Base-by-base conservation (phyloP, 768 basidiomycete genomes). In the Xerocomus spinulosus region DNA sequence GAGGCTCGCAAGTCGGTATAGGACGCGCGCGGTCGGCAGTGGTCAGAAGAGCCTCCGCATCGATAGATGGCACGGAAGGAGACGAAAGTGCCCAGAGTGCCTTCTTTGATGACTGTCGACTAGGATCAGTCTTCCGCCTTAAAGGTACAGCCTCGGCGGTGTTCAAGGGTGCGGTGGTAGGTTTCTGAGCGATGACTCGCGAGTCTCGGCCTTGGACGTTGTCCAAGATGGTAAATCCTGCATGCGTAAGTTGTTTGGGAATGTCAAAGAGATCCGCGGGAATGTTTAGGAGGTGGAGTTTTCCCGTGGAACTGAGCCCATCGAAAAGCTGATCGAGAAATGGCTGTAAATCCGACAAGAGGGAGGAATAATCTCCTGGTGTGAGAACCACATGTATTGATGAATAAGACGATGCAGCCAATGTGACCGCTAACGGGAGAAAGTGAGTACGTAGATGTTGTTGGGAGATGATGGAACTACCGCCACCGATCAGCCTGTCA, bases 61-160 rank as follows among this genome's bases (percentile, higher is more conserved):
- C 89, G 50, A 95, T 88, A 9, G 79, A 71, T 0, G 87, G 80
- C 4, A 87, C 80, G 0, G 81, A 74, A 3, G 87, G 80, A 2
- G 85, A 70, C 32, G 73, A 83, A 26, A 94, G 73, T 0, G 90
- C 75, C 94, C 94, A 96, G 29, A 97, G 74, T 0, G 90, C 89
- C 53, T 92, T 87, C 69, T 93, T 95, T 40, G 85, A 80, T 9
- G 87, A 83, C 50, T 81, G 73, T 56, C 83, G 82, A 3, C 74
- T 70, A 9, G 73, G 61, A 53, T 77, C 71, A 46, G 73, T 73
- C 55, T 73, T 80, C 45, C 72, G 78, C 20, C 76, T 75, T 37
- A 83, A 76, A 23, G 76, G 73, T 5, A 80, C 64, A 5, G 76
- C 57, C 20, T 49, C 64, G 66, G 24, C 78, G 52, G 77, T 63